phyloP scores from a whole-genome alignment of 345 rosid species.

The Heritiera littoralis region DNA sequence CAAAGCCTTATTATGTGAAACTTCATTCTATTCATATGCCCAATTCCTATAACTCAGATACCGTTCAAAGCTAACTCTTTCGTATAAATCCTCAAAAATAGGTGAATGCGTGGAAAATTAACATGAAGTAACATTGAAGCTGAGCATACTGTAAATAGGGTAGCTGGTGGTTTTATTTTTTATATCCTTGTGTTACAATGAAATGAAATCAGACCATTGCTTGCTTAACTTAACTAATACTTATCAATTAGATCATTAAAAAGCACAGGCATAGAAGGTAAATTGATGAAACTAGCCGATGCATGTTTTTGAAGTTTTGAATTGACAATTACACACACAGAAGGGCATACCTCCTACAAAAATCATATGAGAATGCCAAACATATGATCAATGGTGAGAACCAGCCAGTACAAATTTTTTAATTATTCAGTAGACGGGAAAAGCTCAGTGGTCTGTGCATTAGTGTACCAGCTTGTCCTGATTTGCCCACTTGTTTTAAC shows the following conservation, averaged over 20 bases:
- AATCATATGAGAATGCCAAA: not conserved
- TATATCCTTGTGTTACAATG: not conserved
- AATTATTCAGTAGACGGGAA: not conserved
- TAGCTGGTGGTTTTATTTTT: not conserved
- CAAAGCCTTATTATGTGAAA: slow-evolving; percentile 8
- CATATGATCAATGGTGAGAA: not conserved
- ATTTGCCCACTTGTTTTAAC: not conserved
- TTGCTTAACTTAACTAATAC: not conserved
- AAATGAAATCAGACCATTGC: slow-evolving; percentile 10
- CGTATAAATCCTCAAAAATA: not conserved
- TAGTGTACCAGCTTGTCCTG: not conserved
- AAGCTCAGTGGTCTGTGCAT: not conserved
- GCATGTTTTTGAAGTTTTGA: not conserved
- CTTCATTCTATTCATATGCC: not conserved
- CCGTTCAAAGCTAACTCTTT: not conserved
- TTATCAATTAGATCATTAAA: not conserved
- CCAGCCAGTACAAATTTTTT: not conserved
- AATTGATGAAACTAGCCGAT: not conserved
- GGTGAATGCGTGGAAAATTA: not conserved
- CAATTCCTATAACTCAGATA: not conserved
- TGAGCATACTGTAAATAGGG: not conserved
- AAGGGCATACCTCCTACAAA: not conserved
- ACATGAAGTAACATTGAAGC: not conserved
- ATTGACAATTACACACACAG: not conserved
- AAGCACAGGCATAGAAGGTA: not conserved